phyloP scores from a whole-genome alignment of 2,329 filamentous ascomycete species.

The Scleromitrula shiraiana region DNA sequence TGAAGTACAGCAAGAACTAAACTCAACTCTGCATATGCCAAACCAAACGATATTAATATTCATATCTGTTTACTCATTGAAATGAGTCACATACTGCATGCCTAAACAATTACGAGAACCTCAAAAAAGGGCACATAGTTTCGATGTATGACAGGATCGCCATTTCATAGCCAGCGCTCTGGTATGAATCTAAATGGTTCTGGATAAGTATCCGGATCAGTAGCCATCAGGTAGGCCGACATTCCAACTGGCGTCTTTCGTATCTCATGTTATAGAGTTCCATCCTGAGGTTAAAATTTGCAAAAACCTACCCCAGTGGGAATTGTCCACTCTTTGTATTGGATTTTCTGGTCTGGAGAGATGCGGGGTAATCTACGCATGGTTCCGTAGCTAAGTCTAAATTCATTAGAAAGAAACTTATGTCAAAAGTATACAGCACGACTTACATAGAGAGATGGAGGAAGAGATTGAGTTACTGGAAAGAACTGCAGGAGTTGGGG shows the following conservation, averaged over 20 bases:
- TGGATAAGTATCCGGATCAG: not conserved
- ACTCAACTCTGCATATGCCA: not conserved
- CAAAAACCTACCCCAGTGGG: not conserved
- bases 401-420: too few relatives aligned
- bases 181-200: slow-evolving; percentile 1
- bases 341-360: not conserved
- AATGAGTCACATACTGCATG: not conserved
- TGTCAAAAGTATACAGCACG: too few relatives aligned
- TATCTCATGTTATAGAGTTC: too few relatives aligned
- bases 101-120: slow-evolving; percentile 5
- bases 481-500: too few relatives aligned
- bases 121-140: slow-evolving; percentile 1
- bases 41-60: not conserved
- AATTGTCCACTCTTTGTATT: slow-evolving; percentile 7
- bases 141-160: not conserved
- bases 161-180: slow-evolving; percentile 3
- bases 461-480: too few relatives aligned
- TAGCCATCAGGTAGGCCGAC: slow-evolving; percentile 3
- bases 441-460: too few relatives aligned
- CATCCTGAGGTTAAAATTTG: too few relatives aligned
- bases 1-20: not conserved
- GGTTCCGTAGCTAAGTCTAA: slow-evolving; percentile 2
- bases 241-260: slow-evolving; percentile 4
- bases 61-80: not conserved
- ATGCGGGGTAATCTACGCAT: slow-evolving; percentile 3